Percentiles rank a stretch among this genome's conserved stretches.
Evolutionary conservation across 306 rosid genomes (phyloP).

Genomic region (Medicago arabica): DNA sequence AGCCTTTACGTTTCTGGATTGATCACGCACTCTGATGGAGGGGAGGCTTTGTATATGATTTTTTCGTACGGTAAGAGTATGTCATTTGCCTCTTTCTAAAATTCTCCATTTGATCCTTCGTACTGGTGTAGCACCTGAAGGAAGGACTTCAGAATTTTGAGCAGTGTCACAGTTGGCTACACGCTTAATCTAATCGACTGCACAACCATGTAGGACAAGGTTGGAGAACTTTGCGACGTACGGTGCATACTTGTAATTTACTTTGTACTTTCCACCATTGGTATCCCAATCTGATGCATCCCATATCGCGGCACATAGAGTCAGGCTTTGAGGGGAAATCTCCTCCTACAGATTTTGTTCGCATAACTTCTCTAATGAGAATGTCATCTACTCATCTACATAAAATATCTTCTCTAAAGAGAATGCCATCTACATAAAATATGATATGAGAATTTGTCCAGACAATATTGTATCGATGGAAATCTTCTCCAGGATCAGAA

Average conservation of each 20-base stretch:
- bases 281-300: slow-evolving; percentile 98
- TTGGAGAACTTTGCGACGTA: slow-evolving; percentile 68
- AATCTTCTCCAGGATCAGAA: too few species aligned
- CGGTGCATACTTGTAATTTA: slow-evolving; percentile 89
- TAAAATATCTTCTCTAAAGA: too few species aligned
- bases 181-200: too few species aligned
- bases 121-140: slow-evolving; percentile 51
- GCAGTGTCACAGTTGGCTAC: too few species aligned
- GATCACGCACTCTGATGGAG: slow-evolving; percentile 77
- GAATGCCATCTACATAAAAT: slow-evolving; percentile 82
- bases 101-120: slow-evolving; percentile 75
- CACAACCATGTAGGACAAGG: slow-evolving; percentile 67
- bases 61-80: slow-evolving; percentile 85
- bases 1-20: slow-evolving; percentile 74
- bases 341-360: slow-evolving; percentile 72
- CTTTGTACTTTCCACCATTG: slow-evolving; percentile 89
- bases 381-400: too few species aligned
- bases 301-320: slow-evolving; percentile 91
- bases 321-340: slow-evolving; percentile 93
- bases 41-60: slow-evolving; percentile 60
- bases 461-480: too few species aligned
- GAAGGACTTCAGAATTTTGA: slow-evolving; percentile 36
- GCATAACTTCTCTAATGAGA: slow-evolving; percentile 76
- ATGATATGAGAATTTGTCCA: slow-evolving; percentile 37
- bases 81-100: slow-evolving; percentile 85